A percentile compares a stretch with the other conserved stretches of the same genome.
These are phyloP conservation scores for Leccinellum rugosiceps DNA, from an alignment of 768 basidiomycete genomes.

Conservation along the genomic window DNA sequence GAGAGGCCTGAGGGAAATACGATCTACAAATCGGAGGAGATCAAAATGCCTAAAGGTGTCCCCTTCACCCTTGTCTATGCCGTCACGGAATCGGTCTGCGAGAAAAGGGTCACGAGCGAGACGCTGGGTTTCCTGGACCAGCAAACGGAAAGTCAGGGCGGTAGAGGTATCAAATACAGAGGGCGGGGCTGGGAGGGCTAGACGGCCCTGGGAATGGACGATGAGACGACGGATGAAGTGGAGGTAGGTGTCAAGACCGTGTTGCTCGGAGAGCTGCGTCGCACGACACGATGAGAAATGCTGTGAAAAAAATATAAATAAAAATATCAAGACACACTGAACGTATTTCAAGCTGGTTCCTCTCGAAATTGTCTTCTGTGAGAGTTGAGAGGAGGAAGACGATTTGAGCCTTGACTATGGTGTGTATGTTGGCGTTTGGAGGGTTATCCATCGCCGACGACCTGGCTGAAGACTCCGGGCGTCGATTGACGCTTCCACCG, in stretches of 20 bases:
- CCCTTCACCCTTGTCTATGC: slow-evolving; percentile 84
- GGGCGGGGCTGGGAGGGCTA: slow-evolving; percentile 55
- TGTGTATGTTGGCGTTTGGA: slow-evolving; percentile 82
- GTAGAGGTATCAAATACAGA: slow-evolving; percentile 72
- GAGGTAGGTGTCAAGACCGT: slow-evolving; percentile 94
- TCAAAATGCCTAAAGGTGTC: slow-evolving; percentile 82
- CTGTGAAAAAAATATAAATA: slow-evolving; percentile 3
- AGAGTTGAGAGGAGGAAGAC: slow-evolving; percentile 95
- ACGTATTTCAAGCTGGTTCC: slow-evolving; percentile 91
- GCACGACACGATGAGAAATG: slow-evolving; percentile 12
- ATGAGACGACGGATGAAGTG: slow-evolving; percentile 98
- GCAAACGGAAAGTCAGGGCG: slow-evolving; percentile 76
- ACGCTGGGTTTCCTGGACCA: slow-evolving; percentile 85
- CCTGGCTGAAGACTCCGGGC: slow-evolving; percentile 75
- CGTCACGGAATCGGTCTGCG: slow-evolving; percentile 87
- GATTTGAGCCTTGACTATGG: slow-evolving; percentile 95
- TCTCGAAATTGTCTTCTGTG: slow-evolving; percentile 95
- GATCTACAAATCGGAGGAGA: slow-evolving; percentile 77
- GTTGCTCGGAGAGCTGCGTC: slow-evolving; percentile 87
- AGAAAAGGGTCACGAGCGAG: slow-evolving; percentile 88
- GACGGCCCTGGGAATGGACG: slow-evolving; percentile 76
- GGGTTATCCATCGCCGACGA: slow-evolving; percentile 82
- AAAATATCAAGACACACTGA: slow-evolving; percentile 57
- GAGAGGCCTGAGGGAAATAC: slow-evolving; percentile 74
- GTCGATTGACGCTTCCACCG: slow-evolving; percentile 64